phyloP scores from a whole-genome alignment of 208 protist genomes.

The Balamuthia mandrillaris region DNA sequence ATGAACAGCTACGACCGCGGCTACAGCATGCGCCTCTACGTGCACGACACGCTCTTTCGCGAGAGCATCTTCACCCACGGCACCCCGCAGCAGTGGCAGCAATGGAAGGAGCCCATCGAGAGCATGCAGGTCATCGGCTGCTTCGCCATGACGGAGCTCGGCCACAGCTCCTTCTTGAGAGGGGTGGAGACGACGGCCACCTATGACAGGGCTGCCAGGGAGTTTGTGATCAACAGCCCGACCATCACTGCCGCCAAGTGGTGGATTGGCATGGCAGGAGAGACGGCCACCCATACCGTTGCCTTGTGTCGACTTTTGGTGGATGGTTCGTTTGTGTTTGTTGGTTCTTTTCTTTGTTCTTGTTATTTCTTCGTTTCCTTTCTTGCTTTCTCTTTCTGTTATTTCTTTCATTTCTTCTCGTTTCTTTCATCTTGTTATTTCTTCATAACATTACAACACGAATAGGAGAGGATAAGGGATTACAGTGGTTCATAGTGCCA shows the following conservation, averaged over 20 bases:
- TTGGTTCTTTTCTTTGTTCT: background rate
- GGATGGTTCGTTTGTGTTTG: background rate
- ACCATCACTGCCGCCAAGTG: constrained; percentile 49
- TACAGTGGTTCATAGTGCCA: constrained; percentile 57
- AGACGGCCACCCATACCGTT: constrained; percentile 42
- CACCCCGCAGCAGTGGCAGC: background rate
- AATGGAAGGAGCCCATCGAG: background rate
- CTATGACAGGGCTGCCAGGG: constrained; percentile 38
- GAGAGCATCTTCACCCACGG: constrained; percentile 12
- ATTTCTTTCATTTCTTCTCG: too few relatives aligned
- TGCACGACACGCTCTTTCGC: background rate
- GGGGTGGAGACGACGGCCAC: constrained; percentile 65
- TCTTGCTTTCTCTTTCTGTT: too few relatives aligned
- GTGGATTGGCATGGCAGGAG: constrained; percentile 56
- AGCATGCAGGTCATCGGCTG: constrained; percentile 37
- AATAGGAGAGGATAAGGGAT: too few relatives aligned
- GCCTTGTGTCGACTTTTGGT: constrained; percentile 60
- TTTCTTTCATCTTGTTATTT: too few relatives aligned
- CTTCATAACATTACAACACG: too few relatives aligned
- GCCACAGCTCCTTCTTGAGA: constrained; percentile 57
- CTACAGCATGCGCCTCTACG: background rate
- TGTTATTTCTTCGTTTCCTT: background rate
- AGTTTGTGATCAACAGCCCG: constrained; percentile 64
- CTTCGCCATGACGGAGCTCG: constrained; percentile 61
- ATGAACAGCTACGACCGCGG: background rate